phyloP scores from a whole-genome alignment of 2,329 filamentous ascomycete species.

The Fusarium fujikuroi region DNA sequence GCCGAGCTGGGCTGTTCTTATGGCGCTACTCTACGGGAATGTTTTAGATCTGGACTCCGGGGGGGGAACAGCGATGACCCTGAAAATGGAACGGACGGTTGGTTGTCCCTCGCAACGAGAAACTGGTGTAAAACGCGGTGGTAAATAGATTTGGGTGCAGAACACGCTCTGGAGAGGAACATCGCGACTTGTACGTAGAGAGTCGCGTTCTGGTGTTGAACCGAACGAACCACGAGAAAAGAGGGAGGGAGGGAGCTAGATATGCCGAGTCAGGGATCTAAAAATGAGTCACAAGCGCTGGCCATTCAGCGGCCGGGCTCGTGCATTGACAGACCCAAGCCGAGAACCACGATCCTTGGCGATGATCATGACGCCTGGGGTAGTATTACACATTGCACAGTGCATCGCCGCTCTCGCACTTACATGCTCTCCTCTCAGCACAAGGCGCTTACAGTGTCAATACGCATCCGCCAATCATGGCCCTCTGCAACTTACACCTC shows the following conservation, averaged over 20 bases:
- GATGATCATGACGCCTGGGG: constrained; percentile 25
- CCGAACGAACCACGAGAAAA: not conserved
- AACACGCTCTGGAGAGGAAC: constrained; percentile 17
- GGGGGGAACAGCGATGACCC: constrained; percentile 32
- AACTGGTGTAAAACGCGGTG: constrained; percentile 21
- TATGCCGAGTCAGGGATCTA: constrained; percentile 40
- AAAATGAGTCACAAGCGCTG: constrained; percentile 49
- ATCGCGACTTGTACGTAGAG: constrained; percentile 7
- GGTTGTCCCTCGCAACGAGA: constrained; percentile 31
- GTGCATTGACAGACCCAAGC: constrained; percentile 46
- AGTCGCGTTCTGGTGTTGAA: constrained; percentile 19
- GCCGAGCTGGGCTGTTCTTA: not conserved
- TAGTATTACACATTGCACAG: constrained; percentile 32
- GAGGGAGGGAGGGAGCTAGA: not conserved
- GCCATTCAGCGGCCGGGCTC: constrained; percentile 47
- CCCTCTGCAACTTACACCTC: constrained; percentile 29
- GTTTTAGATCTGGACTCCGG: constrained; percentile 7
- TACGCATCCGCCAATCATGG: constrained; percentile 26
- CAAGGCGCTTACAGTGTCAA: constrained; percentile 30
- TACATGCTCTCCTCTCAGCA: not conserved
- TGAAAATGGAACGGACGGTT: constrained; percentile 30
- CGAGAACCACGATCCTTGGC: constrained; percentile 41
- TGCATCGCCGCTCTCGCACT: constrained; percentile 21
- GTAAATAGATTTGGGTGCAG: constrained; percentile 21
- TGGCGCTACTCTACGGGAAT: not conserved